A percentile compares a stretch with the other conserved stretches of the same genome.
Conservation (phyloP, 2,329 filamentous ascomycete genomes). For the Aureobasidium mangrovei region DNA sequence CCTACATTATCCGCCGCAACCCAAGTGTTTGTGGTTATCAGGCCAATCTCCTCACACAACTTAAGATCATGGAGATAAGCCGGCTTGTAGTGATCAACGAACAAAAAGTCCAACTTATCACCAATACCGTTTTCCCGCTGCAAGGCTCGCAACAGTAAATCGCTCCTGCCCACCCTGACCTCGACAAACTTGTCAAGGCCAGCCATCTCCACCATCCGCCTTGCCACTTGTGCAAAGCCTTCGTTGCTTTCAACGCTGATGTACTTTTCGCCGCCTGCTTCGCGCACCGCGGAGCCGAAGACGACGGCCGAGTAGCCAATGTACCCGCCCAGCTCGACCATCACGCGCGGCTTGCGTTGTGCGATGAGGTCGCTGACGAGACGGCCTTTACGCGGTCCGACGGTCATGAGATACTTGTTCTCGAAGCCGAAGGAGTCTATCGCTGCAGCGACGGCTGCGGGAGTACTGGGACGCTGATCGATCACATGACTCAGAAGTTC, state of each 20-base stretch:
- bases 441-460: too few relatives aligned
- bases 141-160: background rate
- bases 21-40: too few relatives aligned
- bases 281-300: slow-evolving; percentile 17
- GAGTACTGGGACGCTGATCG: too few relatives aligned
- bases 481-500: slow-evolving; percentile 27
- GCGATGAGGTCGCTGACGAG: slow-evolving; percentile 20
- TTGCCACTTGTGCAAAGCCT: background rate
- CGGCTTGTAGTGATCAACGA: too few relatives aligned
- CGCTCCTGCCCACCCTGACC: background rate
- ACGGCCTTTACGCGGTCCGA: slow-evolving; percentile 24
- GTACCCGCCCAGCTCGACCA: slow-evolving; percentile 32
- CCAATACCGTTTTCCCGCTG: too few relatives aligned
- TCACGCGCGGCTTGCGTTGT: slow-evolving; percentile 23
- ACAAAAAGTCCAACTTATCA: too few relatives aligned
- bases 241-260: background rate
- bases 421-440: too few relatives aligned
- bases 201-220: background rate
- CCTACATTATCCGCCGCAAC: too few relatives aligned
- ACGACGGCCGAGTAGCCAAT: slow-evolving; percentile 31
- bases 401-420: slow-evolving; percentile 31
- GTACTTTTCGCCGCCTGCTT: background rate
- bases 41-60: too few relatives aligned
- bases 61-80: too few relatives aligned
- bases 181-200: background rate